A percentile compares a stretch with the other conserved stretches of the same genome.
These are phyloP conservation scores for Sicyos baderoa DNA, from an alignment of 306 rosid genomes.

Conservation along the genomic window DNA sequence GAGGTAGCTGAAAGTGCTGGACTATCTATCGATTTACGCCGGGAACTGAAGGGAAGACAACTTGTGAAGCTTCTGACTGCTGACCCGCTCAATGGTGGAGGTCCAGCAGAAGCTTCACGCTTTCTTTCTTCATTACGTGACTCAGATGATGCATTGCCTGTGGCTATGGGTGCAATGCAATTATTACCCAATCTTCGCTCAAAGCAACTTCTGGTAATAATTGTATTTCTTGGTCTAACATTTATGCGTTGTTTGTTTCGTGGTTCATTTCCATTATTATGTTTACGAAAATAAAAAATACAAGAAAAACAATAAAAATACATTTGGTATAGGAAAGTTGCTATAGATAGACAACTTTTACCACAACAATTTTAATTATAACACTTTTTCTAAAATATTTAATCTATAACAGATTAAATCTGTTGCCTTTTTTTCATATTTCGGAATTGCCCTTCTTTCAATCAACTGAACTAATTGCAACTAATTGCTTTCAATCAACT, in stretches of 20 bases:
- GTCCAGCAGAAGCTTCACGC: constrained; percentile 98
- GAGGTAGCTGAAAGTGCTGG: constrained; percentile 98
- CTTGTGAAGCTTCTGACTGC: constrained; percentile 98
- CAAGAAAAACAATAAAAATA: too few relatives aligned
- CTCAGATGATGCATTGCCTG: constrained; percentile 92
- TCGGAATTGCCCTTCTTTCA: too few relatives aligned
- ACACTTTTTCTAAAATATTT: too few relatives aligned
- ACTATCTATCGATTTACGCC: constrained; percentile 74
- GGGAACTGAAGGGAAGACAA: constrained; percentile 94
- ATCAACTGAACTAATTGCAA: too few relatives aligned
- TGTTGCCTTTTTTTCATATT: too few relatives aligned
- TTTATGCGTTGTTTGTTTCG: background rate
- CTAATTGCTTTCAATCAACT: too few relatives aligned
- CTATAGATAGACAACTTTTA: too few relatives aligned
- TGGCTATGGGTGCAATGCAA: constrained; percentile 99
- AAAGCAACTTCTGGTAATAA: constrained; percentile 89
- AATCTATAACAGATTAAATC: too few relatives aligned
- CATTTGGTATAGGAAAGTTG: too few relatives aligned
- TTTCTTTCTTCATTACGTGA: constrained; percentile 93
- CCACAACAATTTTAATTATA: too few relatives aligned
- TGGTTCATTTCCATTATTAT: too few relatives aligned
- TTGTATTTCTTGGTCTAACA: constrained; percentile 21
- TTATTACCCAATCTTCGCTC: constrained; percentile 90
- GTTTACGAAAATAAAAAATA: too few relatives aligned
- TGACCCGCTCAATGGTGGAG: constrained; percentile 96